phyloP scores from a whole-genome alignment of 1,284 basidiomycete species.

The Tilletia indica region DNA sequence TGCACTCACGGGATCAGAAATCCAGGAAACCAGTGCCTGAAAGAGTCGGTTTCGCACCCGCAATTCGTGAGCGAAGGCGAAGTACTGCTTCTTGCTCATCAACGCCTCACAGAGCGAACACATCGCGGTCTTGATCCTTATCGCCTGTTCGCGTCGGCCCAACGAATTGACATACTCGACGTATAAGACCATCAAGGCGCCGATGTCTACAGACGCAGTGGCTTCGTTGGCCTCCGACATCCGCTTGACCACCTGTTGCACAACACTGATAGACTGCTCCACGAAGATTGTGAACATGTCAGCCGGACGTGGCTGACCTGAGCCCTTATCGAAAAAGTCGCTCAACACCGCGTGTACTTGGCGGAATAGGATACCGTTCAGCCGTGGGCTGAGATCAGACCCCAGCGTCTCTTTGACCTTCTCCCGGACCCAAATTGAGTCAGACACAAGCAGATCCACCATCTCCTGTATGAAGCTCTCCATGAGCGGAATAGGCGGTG shows the following conservation, averaged over 20 bases:
- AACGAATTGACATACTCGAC: slow-evolving; percentile 51
- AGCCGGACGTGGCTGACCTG: slow-evolving; percentile 41
- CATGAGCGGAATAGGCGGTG: slow-evolving; percentile 33
- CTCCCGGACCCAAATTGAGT: slow-evolving; percentile 52
- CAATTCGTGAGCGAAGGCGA: slow-evolving; percentile 46
- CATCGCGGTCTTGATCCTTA: slow-evolving; percentile 48
- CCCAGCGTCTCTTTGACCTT: slow-evolving; percentile 52
- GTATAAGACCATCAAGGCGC: slow-evolving; percentile 48
- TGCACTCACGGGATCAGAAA: slow-evolving; percentile 33
- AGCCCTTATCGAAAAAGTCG: slow-evolving; percentile 50
- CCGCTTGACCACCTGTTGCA: slow-evolving; percentile 40
- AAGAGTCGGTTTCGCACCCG: slow-evolving; percentile 50
- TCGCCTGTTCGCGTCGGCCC: slow-evolving; percentile 42
- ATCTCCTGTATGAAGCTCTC: slow-evolving; percentile 49
- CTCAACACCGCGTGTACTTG: slow-evolving; percentile 49
- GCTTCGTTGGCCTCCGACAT: slow-evolving; percentile 30
- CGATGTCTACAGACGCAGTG: slow-evolving; percentile 44
- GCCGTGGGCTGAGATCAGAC: slow-evolving; percentile 37
- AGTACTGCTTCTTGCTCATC: slow-evolving; percentile 44
- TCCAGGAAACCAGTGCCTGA: slow-evolving; percentile 50
- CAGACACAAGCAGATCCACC: slow-evolving; percentile 51
- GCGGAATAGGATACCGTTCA: slow-evolving; percentile 46
- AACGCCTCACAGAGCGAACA: slow-evolving; percentile 49
- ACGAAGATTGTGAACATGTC: slow-evolving; percentile 52
- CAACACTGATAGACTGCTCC: slow-evolving; percentile 50